Base-by-base conservation (phyloP, 208 protist species). In the Strigomonas galati region DNA sequence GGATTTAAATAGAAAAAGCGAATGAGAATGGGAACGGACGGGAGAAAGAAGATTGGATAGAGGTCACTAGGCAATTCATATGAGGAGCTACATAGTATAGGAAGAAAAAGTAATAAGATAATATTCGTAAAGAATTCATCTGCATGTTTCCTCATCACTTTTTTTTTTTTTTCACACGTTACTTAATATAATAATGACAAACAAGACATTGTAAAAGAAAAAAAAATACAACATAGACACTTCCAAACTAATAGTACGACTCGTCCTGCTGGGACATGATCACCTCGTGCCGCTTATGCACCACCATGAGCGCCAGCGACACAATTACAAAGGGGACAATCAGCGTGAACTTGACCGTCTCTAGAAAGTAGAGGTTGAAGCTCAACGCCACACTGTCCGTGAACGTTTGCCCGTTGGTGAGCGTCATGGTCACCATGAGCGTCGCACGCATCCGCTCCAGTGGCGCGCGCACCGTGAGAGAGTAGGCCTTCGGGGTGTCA, bases 351-450 rank as follows among this genome's bases (percentile, higher is more conserved):
- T 96, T 96, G 32, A 93, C 75, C 27, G 83, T 81, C 32, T 87
- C 77, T 53, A 94, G 70, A 46, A 92, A 96, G 52, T 93, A 71
- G 75, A 91, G 85, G 65, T 96, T 93, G 65, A 96, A 93, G 64
- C 82, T 87, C 51, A 93, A 62, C 10, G 90, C 30, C 44, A 90
- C 66, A 49, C 56, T 79, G 62, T 96, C 90, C 1, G 78, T 84
- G 68, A 85, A 97, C 2, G 62, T 65, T 65, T 94, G 90, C 0
- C 85, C 83, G 69, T 88, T 87, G 7, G 76, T 66, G 26, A 92
- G 65, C 21, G 62, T 72, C 79, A 97, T 74, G 7, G 78, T 64
- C 0, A 97, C 71, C 9, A 40, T 74, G 0, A 98, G 58, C 0
- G 78, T 74, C 9, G 76, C 81, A 46, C 84, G 79, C 63, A 91